These are phyloP conservation scores for Rhizopogon hawkerae DNA, from an alignment of 1,284 basidiomycete genomes.

Conservation along the genomic window DNA sequence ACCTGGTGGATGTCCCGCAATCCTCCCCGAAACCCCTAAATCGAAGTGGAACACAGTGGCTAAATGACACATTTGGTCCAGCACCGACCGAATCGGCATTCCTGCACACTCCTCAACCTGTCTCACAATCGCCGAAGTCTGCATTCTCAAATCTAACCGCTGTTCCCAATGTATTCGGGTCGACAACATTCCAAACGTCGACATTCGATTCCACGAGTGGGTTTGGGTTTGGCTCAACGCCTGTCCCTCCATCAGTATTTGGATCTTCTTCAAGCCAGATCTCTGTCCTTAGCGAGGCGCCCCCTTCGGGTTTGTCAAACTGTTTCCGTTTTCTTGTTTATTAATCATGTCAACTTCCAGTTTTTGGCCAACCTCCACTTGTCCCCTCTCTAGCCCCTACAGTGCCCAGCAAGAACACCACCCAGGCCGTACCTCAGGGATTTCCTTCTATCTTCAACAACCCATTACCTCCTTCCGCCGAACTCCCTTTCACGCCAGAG, in stretches of 20 bases:
- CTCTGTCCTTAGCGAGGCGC: not conserved
- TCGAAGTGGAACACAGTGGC: constrained; percentile 34
- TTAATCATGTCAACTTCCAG: not conserved
- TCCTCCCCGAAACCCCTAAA: constrained; percentile 14
- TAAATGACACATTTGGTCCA: constrained; percentile 29
- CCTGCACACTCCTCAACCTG: constrained; percentile 9
- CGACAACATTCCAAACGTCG: constrained; percentile 4
- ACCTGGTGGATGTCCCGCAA: constrained; percentile 4
- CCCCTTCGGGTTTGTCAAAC: not conserved
- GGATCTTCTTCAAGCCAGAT: constrained; percentile 7
- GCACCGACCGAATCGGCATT: constrained; percentile 21
- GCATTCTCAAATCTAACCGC: constrained; percentile 37
- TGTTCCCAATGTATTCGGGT: constrained; percentile 28
- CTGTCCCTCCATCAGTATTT: constrained; percentile 10
- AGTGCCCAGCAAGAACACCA: not conserved
- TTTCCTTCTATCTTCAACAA: not conserved
- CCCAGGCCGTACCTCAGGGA: too few species aligned
- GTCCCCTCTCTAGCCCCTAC: not conserved
- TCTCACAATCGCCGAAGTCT: constrained; percentile 17
- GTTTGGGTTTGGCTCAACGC: constrained; percentile 4
- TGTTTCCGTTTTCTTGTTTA: not conserved
- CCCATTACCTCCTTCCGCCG: constrained; percentile 4
- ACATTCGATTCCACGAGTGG: constrained; percentile 14
- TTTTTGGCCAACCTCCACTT: not conserved
- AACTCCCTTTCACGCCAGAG: constrained; percentile 6